Evolutionary conservation across 2,329 filamentous ascomycete species (phyloP).

Genomic region (Exophiala phaeomuriformis): DNA sequence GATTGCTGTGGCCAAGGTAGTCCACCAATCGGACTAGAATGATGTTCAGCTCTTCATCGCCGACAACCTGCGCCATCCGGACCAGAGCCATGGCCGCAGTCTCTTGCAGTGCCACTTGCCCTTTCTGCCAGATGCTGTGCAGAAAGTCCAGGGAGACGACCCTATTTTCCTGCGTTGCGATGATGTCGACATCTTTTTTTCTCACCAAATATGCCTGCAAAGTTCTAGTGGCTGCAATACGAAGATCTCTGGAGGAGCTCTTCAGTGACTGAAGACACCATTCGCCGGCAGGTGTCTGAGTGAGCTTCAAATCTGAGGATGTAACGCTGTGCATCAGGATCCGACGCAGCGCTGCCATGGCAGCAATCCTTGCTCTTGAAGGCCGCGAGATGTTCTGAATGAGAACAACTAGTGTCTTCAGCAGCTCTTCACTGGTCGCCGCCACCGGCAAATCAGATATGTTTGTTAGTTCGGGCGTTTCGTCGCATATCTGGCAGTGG

Average conservation of each 20-base stretch:
- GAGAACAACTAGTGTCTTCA: conserved; percentile 40
- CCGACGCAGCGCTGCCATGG: conserved; percentile 64
- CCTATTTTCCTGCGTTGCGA: conserved; percentile 56
- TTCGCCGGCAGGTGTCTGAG: conserved; percentile 61
- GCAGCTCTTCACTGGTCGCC: conserved; percentile 31
- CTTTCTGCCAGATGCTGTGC: conserved; percentile 62
- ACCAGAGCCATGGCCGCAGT: conserved; percentile 80
- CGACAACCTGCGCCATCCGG: conserved; percentile 68
- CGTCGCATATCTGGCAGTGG: conserved; percentile 36
- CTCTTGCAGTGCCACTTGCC: conserved; percentile 63
- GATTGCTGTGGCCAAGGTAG: conserved; percentile 76
- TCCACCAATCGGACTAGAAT: conserved; percentile 76
- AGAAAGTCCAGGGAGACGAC: conserved; percentile 64
- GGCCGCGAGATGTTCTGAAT: conserved; percentile 41
- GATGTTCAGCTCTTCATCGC: conserved; percentile 77
- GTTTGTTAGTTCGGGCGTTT: conserved; percentile 12
- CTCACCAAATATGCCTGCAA: conserved; percentile 56
- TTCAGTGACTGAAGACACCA: conserved; percentile 75
- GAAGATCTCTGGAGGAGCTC: conserved; percentile 77
- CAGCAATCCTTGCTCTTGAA: conserved; percentile 57
- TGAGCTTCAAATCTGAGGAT: conserved; percentile 56
- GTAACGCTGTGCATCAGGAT: conserved; percentile 61
- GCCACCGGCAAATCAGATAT: neutral
- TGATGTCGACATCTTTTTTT: conserved; percentile 40
- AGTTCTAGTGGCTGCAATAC: conserved; percentile 68